These are phyloP conservation scores for Jimgerdemannia flammicorona DNA, from an alignment of 192 early-diverging fungal species.

Conservation along the genomic window DNA sequence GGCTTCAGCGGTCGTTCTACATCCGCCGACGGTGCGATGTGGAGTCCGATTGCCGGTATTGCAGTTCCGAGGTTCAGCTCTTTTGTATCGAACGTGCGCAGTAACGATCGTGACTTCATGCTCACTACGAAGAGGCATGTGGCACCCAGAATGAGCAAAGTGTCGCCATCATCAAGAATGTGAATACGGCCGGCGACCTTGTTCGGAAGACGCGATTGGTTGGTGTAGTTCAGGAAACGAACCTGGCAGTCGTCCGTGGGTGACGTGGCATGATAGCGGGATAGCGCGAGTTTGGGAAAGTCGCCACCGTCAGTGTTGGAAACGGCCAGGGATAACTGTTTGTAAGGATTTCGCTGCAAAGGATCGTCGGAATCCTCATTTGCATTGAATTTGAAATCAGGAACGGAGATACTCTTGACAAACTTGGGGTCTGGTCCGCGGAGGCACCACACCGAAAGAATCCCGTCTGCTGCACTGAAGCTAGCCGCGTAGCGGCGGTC, in stretches of 20 bases:
- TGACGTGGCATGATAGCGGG: neutral
- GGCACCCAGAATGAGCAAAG: neutral
- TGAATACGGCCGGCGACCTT: neutral
- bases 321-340: neutral
- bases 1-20: neutral
- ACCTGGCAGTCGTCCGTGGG: neutral
- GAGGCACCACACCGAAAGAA: neutral
- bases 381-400: neutral
- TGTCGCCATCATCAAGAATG: neutral
- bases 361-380: neutral
- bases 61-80: neutral
- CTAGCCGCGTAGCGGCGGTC: neutral
- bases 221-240: neutral
- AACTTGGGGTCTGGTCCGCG: neutral
- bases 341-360: neutral
- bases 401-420: neutral
- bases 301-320: neutral
- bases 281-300: neutral
- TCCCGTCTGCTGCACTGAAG: neutral
- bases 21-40: neutral
- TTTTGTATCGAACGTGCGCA: neutral
- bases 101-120: neutral
- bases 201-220: neutral
- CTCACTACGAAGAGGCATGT: neutral
- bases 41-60: neutral